phyloP scores from a whole-genome alignment of 805 yeast genomes.

The Barnettozyma sp. region DNA sequence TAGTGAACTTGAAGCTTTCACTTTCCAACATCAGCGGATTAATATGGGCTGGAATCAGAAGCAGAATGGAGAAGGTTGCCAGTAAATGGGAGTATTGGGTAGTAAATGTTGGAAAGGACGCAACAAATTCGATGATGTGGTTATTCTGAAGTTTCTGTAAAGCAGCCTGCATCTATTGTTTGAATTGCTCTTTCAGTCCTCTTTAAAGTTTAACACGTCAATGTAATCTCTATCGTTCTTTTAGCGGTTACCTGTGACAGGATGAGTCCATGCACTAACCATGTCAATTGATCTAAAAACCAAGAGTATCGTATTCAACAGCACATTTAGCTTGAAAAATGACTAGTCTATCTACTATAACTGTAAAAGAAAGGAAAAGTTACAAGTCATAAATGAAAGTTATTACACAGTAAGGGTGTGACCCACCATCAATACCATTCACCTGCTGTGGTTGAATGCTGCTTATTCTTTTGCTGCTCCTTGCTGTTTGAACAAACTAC shows the following conservation, averaged over 20 bases:
- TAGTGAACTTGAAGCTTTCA: slow-evolving; percentile 8
- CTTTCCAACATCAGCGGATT: slow-evolving; percentile 8
- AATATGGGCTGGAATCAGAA: slow-evolving; percentile 10
- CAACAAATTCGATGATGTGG: slow-evolving; percentile 14
- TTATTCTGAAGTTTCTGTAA: slow-evolving; percentile 7
- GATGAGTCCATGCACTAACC: too few species aligned
- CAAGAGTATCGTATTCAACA: too few species aligned
- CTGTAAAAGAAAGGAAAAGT: too few species aligned
- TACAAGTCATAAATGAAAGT: too few species aligned
- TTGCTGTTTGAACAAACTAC: slow-evolving; percentile 1
- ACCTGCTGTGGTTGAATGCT: too few species aligned
- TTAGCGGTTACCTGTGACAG: too few species aligned
- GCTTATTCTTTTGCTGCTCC: neutral
- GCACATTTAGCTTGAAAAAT: too few species aligned
- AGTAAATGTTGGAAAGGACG: slow-evolving; percentile 5
- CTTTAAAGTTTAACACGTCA: neutral
- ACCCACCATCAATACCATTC: too few species aligned
- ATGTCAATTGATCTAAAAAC: too few species aligned
- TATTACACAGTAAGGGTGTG: too few species aligned
- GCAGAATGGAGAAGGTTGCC: neutral
- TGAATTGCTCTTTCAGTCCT: neutral
- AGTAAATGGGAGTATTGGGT: slow-evolving; percentile 10
- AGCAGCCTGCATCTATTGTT: neutral
- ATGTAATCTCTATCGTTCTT: too few species aligned
- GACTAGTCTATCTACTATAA: too few species aligned